Percentiles rank a stretch among this genome's conserved stretches.
phyloP scores from a whole-genome alignment of 2,329 filamentous ascomycete genomes.

The Alternaria sp. region DNA sequence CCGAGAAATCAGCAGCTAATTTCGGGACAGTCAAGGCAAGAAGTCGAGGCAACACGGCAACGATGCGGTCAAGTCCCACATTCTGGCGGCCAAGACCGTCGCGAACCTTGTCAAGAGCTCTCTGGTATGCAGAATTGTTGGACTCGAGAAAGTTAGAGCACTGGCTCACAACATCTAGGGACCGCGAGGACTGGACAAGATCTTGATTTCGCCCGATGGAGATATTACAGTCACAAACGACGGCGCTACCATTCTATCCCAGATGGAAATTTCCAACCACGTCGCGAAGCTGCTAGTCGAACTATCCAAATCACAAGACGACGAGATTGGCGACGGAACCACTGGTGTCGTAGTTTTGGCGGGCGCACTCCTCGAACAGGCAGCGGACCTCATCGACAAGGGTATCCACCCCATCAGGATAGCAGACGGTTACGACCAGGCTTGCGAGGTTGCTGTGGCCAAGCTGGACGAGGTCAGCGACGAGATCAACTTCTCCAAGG shows the following conservation, averaged over 20 bases:
- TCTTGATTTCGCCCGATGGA: constrained; percentile 96
- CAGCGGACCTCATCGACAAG: constrained; percentile 98
- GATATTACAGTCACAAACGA: constrained; percentile 99
- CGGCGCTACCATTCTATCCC: constrained; percentile 93
- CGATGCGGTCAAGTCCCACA: constrained; percentile 98
- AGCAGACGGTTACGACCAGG: constrained; percentile 96
- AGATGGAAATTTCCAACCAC: constrained; percentile 99
- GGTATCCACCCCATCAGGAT: constrained; percentile 99
- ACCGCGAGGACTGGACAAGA: constrained; percentile 96
- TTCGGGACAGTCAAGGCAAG: constrained; percentile 78
- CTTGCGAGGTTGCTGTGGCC: constrained; percentile 93
- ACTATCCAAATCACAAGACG: constrained; percentile 97
- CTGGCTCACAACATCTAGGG: constrained; percentile 61
- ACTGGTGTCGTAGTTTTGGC: constrained; percentile 97
- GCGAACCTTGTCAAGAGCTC: constrained; percentile 98
- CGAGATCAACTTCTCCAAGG: constrained; percentile 82
- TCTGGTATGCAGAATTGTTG: constrained; percentile 61
- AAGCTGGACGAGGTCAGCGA: constrained; percentile 95
- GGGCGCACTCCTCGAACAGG: constrained; percentile 93
- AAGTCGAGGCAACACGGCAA: constrained; percentile 97
- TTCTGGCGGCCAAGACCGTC: constrained; percentile 93
- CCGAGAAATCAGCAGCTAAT: constrained; percentile 34
- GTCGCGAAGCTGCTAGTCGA: constrained; percentile 97
- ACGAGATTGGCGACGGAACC: constrained; percentile 98
- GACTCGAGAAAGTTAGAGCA: neutral